These are phyloP conservation scores for Penicillium sumatraense DNA, from an alignment of 2,329 filamentous ascomycete genomes.

Conservation along the genomic window DNA sequence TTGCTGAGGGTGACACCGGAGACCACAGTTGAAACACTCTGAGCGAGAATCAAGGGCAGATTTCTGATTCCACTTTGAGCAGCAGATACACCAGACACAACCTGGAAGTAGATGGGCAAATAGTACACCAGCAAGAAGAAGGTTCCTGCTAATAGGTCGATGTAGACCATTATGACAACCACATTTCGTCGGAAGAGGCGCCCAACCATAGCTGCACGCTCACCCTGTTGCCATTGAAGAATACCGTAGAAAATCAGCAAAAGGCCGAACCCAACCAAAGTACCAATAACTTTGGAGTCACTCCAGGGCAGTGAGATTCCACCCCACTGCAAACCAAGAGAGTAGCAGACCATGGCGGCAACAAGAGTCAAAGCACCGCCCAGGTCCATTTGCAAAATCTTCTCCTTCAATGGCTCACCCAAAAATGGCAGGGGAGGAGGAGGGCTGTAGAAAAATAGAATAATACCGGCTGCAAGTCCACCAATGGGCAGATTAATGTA, in stretches of 20 bases:
- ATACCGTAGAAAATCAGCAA: constrained; percentile 40
- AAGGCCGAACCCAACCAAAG: constrained; percentile 50
- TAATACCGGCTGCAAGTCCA: constrained; percentile 22
- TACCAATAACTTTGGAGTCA: constrained; percentile 49
- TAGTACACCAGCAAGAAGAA: constrained; percentile 50
- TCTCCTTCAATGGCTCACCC: constrained; percentile 30
- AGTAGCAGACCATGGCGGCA: constrained; percentile 43
- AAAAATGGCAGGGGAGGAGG: constrained; percentile 8
- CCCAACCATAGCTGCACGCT: constrained; percentile 46
- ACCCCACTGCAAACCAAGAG: constrained; percentile 55
- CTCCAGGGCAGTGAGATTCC: constrained; percentile 44
- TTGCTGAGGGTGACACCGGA: constrained; percentile 32
- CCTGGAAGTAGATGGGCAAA: constrained; percentile 55
- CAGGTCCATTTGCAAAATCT: constrained; percentile 52
- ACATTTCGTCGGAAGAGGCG: constrained; percentile 40
- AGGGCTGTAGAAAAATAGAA: constrained; percentile 33
- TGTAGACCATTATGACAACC: constrained; percentile 40
- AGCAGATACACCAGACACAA: constrained; percentile 36
- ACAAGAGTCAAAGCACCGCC: constrained; percentile 48
- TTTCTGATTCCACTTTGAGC: constrained; percentile 47
- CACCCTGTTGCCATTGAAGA: constrained; percentile 43
- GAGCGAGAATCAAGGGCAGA: constrained; percentile 46
- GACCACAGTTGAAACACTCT: constrained; percentile 31
- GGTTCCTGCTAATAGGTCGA: constrained; percentile 40
- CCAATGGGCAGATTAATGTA: constrained; percentile 36